Evolutionary conservation across 768 basidiomycete species (phyloP), one percentile per base, ranked within the genome.

Genomic region (Suillus subalutaceus): DNA sequence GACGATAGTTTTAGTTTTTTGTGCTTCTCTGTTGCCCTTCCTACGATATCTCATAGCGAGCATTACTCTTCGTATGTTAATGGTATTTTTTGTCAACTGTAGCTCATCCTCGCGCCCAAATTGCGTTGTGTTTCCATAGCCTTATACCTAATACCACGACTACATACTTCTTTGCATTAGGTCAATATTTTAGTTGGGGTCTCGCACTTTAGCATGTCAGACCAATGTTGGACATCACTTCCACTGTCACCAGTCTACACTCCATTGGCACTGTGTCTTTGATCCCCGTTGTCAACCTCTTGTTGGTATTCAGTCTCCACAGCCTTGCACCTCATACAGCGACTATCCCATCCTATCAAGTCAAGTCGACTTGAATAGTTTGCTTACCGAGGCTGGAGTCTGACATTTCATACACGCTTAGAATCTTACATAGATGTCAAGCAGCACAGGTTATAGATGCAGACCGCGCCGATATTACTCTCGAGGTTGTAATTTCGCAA

Each of bases 391-490:
- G 7, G 26, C 15, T 52, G 26, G 52, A 30, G 52, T 15, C 15
- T 53, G 26, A 52, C 16, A 26, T 26, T 7, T 30, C 26, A 9
- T 16, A 13, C 40, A 41, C 13, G 12, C 6, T 15, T 13, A 26
- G 26, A 26, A 26, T 41, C 13, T 41, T 41, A 15, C 13, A 41
- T 15, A 41, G 3, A 43, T 43, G 38, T 35, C n/a, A 50, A 46
- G 8, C 13, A 41, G 13, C 40, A 41, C 40, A 41, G 40, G 40
- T 41, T 2, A 20, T n/a, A 46, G 18, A 46, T 20, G 72, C 74
- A 48, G 77, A 78, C n/a, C 46, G n/a, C 46, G n/a, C 46, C 46
- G 4, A 48, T 4, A 48, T n/a, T 12, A 20, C n/a, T 48, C n/a
- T n/a, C 4, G 5, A 46, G 8, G 10, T 48, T 48, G n/a, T 20